Percentiles rank a stretch among this genome's conserved stretches.
Conservation (phyloP, 305 asterid genomes). For the Coffea humblotiana region DNA sequence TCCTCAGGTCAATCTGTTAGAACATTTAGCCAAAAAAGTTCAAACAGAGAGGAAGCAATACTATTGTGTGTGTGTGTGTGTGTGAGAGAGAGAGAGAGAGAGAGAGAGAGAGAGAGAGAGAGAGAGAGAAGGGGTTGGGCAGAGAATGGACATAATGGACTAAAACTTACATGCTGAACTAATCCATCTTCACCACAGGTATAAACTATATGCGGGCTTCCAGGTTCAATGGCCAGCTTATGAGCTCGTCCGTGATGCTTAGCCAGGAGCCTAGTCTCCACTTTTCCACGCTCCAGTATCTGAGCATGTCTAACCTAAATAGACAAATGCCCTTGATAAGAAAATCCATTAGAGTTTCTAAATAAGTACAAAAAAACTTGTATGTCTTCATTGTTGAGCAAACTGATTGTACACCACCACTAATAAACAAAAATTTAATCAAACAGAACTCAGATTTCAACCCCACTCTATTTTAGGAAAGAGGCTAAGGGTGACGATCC, state of each 20-base stretch:
- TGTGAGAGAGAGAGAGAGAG: background rate
- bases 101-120: background rate
- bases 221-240: conserved; percentile 87
- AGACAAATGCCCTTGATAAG: background rate
- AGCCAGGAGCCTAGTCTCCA: conserved; percentile 65
- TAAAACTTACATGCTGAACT: conserved; percentile 80
- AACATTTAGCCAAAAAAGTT: background rate
- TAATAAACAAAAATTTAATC: no score
- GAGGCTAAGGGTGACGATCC: no score
- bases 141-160: background rate
- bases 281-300: conserved; percentile 63
- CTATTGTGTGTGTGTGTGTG: no score
- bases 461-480: no score
- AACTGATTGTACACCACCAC: no score
- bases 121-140: background rate
- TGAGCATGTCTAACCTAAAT: conserved; percentile 79
- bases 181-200: conserved; percentile 94
- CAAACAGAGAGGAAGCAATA: background rate
- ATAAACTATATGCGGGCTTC: conserved; percentile 76
- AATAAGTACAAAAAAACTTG: background rate
- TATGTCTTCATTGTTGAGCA: no score
- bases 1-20: conserved; percentile 80
- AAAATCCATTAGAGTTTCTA: background rate
- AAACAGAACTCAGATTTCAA: no score
- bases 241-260: conserved; percentile 72